phyloP scores from a whole-genome alignment of 116 monocot species.

The Cymodocea nodosa region DNA sequence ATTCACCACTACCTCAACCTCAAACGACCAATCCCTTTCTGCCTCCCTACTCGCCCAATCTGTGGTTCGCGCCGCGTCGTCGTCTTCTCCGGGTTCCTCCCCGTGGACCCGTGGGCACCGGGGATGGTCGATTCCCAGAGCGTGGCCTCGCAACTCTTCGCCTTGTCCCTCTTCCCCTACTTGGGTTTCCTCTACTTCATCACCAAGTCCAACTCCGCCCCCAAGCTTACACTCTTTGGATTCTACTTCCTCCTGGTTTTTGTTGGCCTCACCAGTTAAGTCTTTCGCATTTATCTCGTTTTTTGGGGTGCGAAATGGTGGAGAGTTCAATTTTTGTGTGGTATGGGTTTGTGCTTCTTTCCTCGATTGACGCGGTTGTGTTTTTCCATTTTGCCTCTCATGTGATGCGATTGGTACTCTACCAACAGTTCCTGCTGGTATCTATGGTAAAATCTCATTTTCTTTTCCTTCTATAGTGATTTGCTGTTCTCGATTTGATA shows the following conservation, averaged over 20 bases:
- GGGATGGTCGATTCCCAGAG: conserved; percentile 63
- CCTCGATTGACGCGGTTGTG: background rate
- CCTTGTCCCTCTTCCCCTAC: conserved; percentile 83
- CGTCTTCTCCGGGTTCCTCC: conserved; percentile 13
- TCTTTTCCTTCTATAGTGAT: background rate
- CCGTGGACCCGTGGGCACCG: conserved; percentile 90
- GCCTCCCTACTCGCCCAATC: background rate
- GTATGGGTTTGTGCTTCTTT: conserved; percentile 1
- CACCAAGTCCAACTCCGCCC: conserved; percentile 79
- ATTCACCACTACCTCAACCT: background rate
- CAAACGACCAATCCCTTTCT: background rate
- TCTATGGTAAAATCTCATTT: conserved; percentile 55
- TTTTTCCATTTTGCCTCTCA: background rate
- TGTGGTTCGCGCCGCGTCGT: background rate
- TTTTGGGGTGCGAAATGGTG: background rate
- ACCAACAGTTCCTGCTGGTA: conserved; percentile 77
- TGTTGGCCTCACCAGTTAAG: conserved; percentile 80
- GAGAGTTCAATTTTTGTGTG: background rate
- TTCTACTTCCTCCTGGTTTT: conserved; percentile 97
- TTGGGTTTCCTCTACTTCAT: conserved; percentile 90
- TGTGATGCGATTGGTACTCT: background rate
- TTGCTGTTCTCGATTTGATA: background rate
- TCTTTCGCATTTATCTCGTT: background rate
- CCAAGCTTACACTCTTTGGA: conserved; percentile 86
- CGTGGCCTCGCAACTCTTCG: conserved; percentile 87